phyloP scores from a whole-genome alignment of 441 rosid species.

The Jatropha multifida region DNA sequence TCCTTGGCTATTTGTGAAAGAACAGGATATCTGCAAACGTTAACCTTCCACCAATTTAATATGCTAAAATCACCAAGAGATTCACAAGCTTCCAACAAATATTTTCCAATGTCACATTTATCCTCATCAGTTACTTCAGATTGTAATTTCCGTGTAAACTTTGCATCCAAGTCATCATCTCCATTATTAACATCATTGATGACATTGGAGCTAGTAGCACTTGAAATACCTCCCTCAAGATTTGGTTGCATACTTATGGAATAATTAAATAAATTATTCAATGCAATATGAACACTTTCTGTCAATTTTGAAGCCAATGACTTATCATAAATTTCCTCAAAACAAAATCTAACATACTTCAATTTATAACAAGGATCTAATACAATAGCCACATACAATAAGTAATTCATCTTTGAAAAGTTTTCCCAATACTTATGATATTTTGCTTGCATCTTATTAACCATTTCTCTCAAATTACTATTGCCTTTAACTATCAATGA shows the following conservation, averaged over 20 bases:
- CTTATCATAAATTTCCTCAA: neutral
- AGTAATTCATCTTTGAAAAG: neutral
- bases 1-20: neutral
- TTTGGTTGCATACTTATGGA: too few relatives aligned
- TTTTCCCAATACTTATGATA: neutral
- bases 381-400: neutral
- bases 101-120: neutral
- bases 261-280: too few relatives aligned
- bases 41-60: neutral
- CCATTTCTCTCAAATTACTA: too few relatives aligned
- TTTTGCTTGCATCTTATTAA: neutral
- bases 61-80: neutral
- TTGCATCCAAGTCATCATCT: neutral
- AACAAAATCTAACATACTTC: neutral
- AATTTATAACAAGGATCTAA: neutral
- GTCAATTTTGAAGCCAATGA: neutral
- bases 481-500: too few relatives aligned
- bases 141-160: neutral
- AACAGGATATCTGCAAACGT: neutral
- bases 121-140: neutral
- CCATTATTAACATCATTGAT: neutral
- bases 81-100: neutral
- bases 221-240: too few relatives aligned
- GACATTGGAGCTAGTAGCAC: too few relatives aligned
- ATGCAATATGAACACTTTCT: too few relatives aligned